Evolutionary conservation across 768 basidiomycete genomes (phyloP), one percentile per base, ranked within the genome.

Genomic region (Antrodiella citrinella): DNA sequence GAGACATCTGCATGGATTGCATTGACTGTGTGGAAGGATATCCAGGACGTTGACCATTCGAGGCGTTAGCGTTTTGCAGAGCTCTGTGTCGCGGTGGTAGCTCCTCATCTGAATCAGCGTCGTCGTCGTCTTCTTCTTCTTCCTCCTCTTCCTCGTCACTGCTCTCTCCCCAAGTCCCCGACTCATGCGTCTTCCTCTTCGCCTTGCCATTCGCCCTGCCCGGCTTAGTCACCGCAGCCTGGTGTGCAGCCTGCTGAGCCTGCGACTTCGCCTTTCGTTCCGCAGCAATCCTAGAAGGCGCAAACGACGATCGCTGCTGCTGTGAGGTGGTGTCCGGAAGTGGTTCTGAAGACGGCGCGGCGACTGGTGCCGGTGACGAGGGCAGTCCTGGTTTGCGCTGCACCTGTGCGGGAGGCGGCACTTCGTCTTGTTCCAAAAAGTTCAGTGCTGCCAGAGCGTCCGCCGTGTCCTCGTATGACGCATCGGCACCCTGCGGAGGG

Each of bases 71-170:
- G 7, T n/a, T 7, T 22, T 43, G 41, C 21, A 9, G n/a, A 7
- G 41, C 50, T 4, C 57, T 26, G 18, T 38, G 45, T 5, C 57
- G 47, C 45, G 47, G 52, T n/a, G 56, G 56, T 10, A 73, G 73
- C 26, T 70, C 71, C 0, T 54, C 70, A 54, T 85, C 84, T 3
- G 82, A 85, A 60, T 86, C 82, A 4, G 72, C 82, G 5, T 86
- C 73, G 12, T 71, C 73, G 11, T 82, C 80, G 0, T 84, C 73
- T 61, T 87, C 72, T 60, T 84, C 78, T 2, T 94, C 89, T 3
- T 91, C 87, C 61, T 88, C 67, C 4, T 88, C 87, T 40, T 91
- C 89, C 49, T 87, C 86, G 21, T 89, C 87, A 50, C 86, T 86
- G 58, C 85, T 88, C 58, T 83, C 85, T 39, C 70, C 74, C 77